Conservation (phyloP, 441 rosid genomes). For the Mallotus repandus region DNA sequence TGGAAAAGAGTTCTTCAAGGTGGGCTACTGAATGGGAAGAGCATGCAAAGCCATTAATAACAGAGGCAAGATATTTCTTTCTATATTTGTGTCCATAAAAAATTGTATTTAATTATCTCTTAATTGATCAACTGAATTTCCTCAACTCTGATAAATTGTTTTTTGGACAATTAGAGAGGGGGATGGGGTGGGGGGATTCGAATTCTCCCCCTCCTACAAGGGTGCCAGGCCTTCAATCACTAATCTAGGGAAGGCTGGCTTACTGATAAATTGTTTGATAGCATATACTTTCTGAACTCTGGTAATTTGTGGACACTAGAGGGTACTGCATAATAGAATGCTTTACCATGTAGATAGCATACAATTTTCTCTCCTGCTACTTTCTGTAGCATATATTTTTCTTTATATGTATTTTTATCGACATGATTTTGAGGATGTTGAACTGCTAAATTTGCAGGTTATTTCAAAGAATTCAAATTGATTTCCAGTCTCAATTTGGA, state of each 20-base stretch:
- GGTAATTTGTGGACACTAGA: not conserved
- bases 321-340: not conserved
- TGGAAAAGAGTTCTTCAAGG: constrained; percentile 70
- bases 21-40: constrained; percentile 95
- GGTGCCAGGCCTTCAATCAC: too few relatives aligned
- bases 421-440: not conserved
- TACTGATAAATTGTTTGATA: too few relatives aligned
- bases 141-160: not conserved
- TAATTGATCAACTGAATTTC: not conserved
- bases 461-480: constrained; percentile 8
- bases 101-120: not conserved
- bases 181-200: too few relatives aligned
- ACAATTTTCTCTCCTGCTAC: not conserved
- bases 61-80: constrained; percentile 48
- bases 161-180: too few relatives aligned
- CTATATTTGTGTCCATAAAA: not conserved
- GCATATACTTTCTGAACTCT: not conserved
- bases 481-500: not conserved
- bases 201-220: too few relatives aligned
- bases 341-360: not conserved
- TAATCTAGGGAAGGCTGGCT: too few relatives aligned
- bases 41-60: constrained; percentile 74
- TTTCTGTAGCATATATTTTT: not conserved
- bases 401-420: not conserved
- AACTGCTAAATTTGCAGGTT: constrained; percentile 13